Base-by-base conservation (phyloP, 371 early-diverging fungal genomes). In the Actinomortierella wolfii region DNA sequence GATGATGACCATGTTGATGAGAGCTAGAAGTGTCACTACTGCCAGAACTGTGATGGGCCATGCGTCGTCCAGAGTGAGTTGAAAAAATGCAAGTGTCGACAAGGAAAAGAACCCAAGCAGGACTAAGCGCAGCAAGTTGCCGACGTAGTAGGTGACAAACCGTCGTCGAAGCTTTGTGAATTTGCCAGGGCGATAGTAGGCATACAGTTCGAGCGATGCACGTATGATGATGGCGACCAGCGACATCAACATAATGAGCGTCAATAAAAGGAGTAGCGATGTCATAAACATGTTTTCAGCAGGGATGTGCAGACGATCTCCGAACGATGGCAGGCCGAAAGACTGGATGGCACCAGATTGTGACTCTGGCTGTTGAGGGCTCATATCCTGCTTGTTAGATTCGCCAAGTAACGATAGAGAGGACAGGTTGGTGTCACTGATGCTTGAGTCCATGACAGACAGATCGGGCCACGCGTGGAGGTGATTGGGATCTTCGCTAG, bases 221-320 rank as follows among this genome's bases (percentile, higher is more conserved):
- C 73, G 59, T 2, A 65, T 18, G 8, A 59, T 18, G 11, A 71
- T 18, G 4, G 73, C 66, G 11, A 61, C 17, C 21, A 71, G 29
- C 1, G 73, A 71, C 14, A 62, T 58, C 2, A 41, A 20, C 17
- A 66, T 21, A 26, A 71, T 54, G 7, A 71, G 53, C 39, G 65
- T 53, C 20, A 65, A 20, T 24, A 71, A 59, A 18, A 61, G 50
- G 20, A 71, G 59, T 1, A 71, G 43, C 0, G 73, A 61, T 29
- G 73, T 71, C 73, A 71, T 71, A 28, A 71, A 71, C 73, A 71
- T 48, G 46, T 71, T 71, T 24, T 62, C 45, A 43, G 73, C 52
- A 0, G 73, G 73, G 48, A 71, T 66, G 41, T 62, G 17, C 41
- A 65, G 62, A 0, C 66, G 62, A 14, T 71, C 50, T 11, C 73